Percentiles rank a stretch among this genome's conserved stretches.
Evolutionary conservation across 768 basidiomycete genomes (phyloP).

Genomic region (Tylopilus subfusipes): DNA sequence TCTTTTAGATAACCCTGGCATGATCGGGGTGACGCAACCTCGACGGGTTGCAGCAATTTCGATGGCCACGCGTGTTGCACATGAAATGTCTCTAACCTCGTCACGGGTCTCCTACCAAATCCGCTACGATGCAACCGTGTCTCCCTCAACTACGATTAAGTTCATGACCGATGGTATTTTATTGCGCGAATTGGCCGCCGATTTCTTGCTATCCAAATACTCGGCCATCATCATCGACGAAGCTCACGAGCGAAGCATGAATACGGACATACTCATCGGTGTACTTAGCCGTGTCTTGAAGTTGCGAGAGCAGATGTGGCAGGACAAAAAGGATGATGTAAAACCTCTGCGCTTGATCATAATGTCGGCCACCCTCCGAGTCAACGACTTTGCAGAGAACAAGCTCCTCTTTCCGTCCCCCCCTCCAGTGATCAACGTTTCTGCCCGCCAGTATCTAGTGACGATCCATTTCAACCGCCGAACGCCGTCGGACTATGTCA

Average conservation of each 20-base stretch:
- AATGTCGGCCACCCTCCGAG: conserved; percentile 97
- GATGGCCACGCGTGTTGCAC: conserved; percentile 89
- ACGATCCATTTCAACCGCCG: conserved; percentile 90
- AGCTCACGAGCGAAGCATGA: conserved; percentile 97
- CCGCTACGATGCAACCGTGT: conserved; percentile 93
- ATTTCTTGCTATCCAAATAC: conserved; percentile 93
- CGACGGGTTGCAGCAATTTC: conserved; percentile 97
- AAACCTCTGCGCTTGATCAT: conserved; percentile 93
- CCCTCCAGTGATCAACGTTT: conserved; percentile 89
- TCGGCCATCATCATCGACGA: conserved; percentile 96
- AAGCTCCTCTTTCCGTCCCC: conserved; percentile 70
- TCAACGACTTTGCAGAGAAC: conserved; percentile 90
- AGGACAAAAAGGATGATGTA: conserved; percentile 61
- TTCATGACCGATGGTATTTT: conserved; percentile 99
- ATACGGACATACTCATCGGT: conserved; percentile 96
- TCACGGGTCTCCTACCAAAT: conserved; percentile 94
- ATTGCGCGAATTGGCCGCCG: conserved; percentile 84
- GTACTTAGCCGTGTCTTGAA: conserved; percentile 92
- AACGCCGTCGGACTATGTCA: conserved; percentile 84
- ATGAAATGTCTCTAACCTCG: conserved; percentile 82
- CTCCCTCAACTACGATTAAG: conserved; percentile 87
- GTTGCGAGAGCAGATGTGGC: conserved; percentile 88
- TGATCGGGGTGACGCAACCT: conserved; percentile 97
- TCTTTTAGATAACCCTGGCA: conserved; percentile 84
- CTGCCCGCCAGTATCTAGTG: conserved; percentile 92